phyloP scores from a whole-genome alignment of 331 rosid genomes.

The Quercus phellos region DNA sequence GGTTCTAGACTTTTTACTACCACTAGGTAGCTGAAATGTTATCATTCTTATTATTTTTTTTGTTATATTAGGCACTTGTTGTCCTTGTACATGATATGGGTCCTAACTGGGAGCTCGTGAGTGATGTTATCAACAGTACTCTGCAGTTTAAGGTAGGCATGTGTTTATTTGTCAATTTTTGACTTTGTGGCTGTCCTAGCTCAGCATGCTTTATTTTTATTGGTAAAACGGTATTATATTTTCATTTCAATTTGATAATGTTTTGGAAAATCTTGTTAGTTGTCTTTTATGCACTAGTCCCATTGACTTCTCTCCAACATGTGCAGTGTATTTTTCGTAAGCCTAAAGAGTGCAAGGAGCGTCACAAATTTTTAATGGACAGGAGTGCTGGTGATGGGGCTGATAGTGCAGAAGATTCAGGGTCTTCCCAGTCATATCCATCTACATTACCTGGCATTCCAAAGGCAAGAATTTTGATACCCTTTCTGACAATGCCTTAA shows the following conservation, averaged over 20 bases:
- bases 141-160: slow-evolving; percentile 79
- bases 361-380: slow-evolving; percentile 89
- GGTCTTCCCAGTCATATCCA: slow-evolving; percentile 96
- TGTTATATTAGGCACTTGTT: slow-evolving; percentile 77
- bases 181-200: not conserved
- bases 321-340: slow-evolving; percentile 89
- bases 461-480: slow-evolving; percentile 55
- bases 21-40: not conserved
- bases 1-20: not conserved
- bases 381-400: slow-evolving; percentile 89
- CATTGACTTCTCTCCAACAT: slow-evolving; percentile 21
- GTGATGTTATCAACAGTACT: slow-evolving; percentile 86
- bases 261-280: not conserved
- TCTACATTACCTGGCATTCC: slow-evolving; percentile 98
- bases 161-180: not conserved
- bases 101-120: slow-evolving; percentile 97
- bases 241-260: not conserved
- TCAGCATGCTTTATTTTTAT: not conserved
- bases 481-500: not conserved
- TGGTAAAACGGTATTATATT: not conserved
- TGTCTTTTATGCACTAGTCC: not conserved
- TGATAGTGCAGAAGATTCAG: slow-evolving; percentile 98
- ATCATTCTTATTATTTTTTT: not conserved
- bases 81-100: slow-evolving; percentile 99
- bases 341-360: slow-evolving; percentile 97